These are phyloP conservation scores for Yamadazyma sp. DNA, from an alignment of 1,139 yeast species.

Conservation along the genomic window DNA sequence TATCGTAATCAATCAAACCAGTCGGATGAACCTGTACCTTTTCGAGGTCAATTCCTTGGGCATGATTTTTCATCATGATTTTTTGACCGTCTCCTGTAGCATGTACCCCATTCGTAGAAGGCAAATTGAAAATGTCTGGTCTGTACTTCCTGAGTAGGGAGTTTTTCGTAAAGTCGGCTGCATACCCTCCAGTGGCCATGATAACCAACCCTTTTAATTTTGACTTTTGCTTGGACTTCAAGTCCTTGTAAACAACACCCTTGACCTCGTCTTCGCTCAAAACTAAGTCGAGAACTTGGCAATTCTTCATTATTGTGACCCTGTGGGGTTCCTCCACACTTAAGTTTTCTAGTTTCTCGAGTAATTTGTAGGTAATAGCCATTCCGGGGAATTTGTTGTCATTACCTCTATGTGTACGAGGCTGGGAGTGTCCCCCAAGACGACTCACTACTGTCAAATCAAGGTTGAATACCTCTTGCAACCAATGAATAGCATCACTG, in stretches of 20 bases:
- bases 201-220: conserved; percentile 57
- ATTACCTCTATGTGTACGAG: conserved; percentile 74
- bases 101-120: conserved; percentile 73
- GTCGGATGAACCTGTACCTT: conserved; percentile 84
- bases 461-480: conserved; percentile 58
- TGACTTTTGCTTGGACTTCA: conserved; percentile 31
- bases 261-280: conserved; percentile 30
- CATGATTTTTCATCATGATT: conserved; percentile 57
- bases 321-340: conserved; percentile 51
- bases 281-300: conserved; percentile 54
- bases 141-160: conserved; percentile 54
- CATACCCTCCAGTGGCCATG: conserved; percentile 81
- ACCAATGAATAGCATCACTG: conserved; percentile 69
- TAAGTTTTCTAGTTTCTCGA: conserved; percentile 44
- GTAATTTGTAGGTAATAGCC: conserved; percentile 67
- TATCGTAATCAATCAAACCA: conserved; percentile 69
- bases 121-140: conserved; percentile 61
- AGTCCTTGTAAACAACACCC: conserved; percentile 52
- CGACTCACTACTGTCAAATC: conserved; percentile 67
- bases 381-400: conserved; percentile 70
- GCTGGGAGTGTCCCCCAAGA: conserved; percentile 72
- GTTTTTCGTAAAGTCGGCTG: conserved; percentile 56
- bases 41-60: conserved; percentile 68
- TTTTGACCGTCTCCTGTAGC: conserved; percentile 80
- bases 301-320: conserved; percentile 50